Conservation (phyloP, 2,329 filamentous ascomycete species). For the Beauveria asiatica region DNA sequence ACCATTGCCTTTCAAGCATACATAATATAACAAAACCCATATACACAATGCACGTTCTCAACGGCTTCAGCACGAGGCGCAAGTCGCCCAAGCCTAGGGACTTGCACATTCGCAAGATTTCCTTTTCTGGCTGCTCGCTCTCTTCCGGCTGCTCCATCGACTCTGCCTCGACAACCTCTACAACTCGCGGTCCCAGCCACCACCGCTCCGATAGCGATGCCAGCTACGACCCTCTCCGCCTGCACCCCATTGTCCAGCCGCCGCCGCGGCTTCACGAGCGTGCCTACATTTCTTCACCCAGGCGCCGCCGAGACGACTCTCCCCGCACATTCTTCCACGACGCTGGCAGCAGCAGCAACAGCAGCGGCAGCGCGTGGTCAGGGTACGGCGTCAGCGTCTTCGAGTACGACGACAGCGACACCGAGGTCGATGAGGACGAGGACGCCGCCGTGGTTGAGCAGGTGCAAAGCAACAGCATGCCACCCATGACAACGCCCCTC, state of each 20-base stretch:
- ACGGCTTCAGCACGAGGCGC: slow-evolving; percentile 28
- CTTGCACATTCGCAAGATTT: slow-evolving; percentile 33
- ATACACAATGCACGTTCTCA: slow-evolving; percentile 28
- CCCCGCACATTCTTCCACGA: slow-evolving; percentile 21
- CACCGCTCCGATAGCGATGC: slow-evolving; percentile 18
- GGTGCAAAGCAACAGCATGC: slow-evolving; percentile 15
- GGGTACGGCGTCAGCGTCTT: slow-evolving; percentile 7
- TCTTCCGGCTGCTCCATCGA: slow-evolving; percentile 28
- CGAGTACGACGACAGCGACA: slow-evolving; percentile 18
- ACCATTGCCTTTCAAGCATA: not conserved
- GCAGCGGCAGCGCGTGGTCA: slow-evolving; percentile 17
- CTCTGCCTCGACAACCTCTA: slow-evolving; percentile 22
- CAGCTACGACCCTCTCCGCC: slow-evolving; percentile 26
- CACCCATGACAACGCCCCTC: slow-evolving; percentile 21
- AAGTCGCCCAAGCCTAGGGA: slow-evolving; percentile 27
- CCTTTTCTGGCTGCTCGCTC: slow-evolving; percentile 32
- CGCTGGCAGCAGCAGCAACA: slow-evolving; percentile 16
- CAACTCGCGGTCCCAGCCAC: slow-evolving; percentile 16
- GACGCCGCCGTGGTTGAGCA: slow-evolving; percentile 19
- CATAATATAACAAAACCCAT: slow-evolving; percentile 1
- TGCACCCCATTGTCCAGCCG: slow-evolving; percentile 28
- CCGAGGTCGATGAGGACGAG: slow-evolving; percentile 15
- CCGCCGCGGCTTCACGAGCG: slow-evolving; percentile 29
- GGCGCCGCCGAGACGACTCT: slow-evolving; percentile 15
- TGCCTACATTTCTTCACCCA: slow-evolving; percentile 21